Base-by-base conservation (phyloP, 495 filamentous ascomycete genomes). In the Podospora sp. region DNA sequence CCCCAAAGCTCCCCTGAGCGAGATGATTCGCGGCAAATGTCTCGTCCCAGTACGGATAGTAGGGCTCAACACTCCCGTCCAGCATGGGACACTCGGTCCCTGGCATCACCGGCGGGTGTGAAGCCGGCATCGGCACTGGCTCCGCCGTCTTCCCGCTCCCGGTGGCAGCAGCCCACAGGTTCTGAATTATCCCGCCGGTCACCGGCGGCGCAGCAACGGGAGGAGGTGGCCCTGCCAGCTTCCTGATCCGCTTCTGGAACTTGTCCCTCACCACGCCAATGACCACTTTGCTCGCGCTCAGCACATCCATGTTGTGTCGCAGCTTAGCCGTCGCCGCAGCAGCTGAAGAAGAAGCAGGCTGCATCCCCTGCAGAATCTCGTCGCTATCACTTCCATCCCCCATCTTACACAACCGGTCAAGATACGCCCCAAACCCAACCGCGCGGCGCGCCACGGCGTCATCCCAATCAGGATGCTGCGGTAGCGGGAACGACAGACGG, bases 11-110 rank as follows among this genome's bases (percentile, higher is more conserved):
- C n/a, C 26, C 33, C 18, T 22, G 0, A 16, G 2, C 62, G 56
- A 27, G n/a, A 24, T 24, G 29, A 14, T 62, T 40, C 36, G 29
- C 59, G 6, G 29, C 18, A 33, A 27, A 62, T 11, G 18, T 25
- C 33, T 22, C 18, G n/a, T 80, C 76, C 80, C 80, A 83, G 60
- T 76, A 69, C 2, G 76, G 75, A 49, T 78, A 72, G 27, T 80
- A 79, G 26, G 71, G 46, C 29, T 83, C 76, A 59, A 83, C 52
- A 56, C 78, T 82, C 27, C 80, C 79, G 61, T 83, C 80, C 63
- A 81, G 72, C 79, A 83, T 82, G 6, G 80, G 81, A 52, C 81
- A 83, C 12, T 71, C 75, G 14, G 52, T 27, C n/a, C 58, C 58
- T 46, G 49, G 57, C 29, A 40, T 8, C 6, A n/a, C 26, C 33